phyloP scores from a whole-genome alignment of 495 filamentous ascomycete species.

The Hypomontagnella monticulosa region DNA sequence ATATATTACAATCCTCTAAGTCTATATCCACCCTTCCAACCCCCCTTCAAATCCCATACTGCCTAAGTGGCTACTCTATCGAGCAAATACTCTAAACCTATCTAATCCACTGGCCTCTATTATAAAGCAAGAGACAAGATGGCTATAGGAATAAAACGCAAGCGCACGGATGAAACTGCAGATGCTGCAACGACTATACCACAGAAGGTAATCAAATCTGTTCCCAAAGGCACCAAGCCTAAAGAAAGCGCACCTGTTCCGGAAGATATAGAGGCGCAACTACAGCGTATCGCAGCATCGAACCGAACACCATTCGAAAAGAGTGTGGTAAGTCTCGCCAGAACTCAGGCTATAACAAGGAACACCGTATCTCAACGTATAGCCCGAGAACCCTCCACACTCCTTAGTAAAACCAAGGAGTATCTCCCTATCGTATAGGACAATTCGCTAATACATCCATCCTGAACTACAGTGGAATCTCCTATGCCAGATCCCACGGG shows the following conservation, averaged over 20 bases:
- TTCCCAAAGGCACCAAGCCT: background rate
- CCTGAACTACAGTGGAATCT: constrained; percentile 56
- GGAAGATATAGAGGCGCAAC: constrained; percentile 44
- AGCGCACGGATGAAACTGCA: constrained; percentile 21
- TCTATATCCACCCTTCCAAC: too few species aligned
- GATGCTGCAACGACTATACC: background rate
- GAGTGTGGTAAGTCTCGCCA: constrained; percentile 52
- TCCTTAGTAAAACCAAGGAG: too few species aligned
- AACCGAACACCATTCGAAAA: constrained; percentile 65
- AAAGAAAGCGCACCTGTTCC: constrained; percentile 17
- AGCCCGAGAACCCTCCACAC: too few species aligned
- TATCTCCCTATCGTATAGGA: background rate
- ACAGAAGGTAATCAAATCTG: constrained; percentile 10
- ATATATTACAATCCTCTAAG: too few species aligned
- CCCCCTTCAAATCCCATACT: too few species aligned
- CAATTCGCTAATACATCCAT: constrained; percentile 28
- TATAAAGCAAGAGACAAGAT: constrained; percentile 4
- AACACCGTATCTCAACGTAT: too few species aligned
- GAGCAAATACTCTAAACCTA: too few species aligned
- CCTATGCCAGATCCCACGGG: constrained; percentile 75
- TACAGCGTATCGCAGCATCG: constrained; percentile 48
- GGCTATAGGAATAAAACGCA: constrained; percentile 39
- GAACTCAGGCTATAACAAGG: too few species aligned
- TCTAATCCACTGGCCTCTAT: background rate
- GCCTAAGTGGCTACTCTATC: too few species aligned